A percentile compares a stretch with the other conserved stretches of the same genome.
phyloP scores from a whole-genome alignment of 202 grass and related monocot species.

The Carex arenaria region DNA sequence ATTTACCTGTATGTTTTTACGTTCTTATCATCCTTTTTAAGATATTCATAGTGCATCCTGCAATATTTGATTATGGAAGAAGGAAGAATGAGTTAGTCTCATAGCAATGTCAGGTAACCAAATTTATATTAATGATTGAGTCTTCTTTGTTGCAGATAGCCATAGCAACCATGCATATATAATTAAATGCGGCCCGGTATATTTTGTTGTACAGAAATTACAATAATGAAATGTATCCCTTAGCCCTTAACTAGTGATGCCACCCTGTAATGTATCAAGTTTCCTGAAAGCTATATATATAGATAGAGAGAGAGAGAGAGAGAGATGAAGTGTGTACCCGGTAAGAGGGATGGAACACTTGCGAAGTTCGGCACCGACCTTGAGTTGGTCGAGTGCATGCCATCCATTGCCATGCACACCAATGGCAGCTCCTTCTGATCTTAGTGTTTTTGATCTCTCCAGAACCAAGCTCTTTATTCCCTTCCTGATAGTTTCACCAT shows the following conservation, averaged over 20 bases:
- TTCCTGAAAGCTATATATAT: not conserved
- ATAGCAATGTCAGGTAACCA: not conserved
- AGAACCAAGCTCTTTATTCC: constrained; percentile 39
- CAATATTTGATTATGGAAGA: not conserved
- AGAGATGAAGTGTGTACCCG: not conserved
- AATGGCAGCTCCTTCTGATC: constrained; percentile 33
- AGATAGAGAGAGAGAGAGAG: too few species aligned
- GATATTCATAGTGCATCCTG: constrained; percentile 16
- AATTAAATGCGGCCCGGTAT: too few species aligned
- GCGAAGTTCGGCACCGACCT: constrained; percentile 27
- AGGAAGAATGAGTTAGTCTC: not conserved
- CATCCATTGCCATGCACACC: constrained; percentile 46
- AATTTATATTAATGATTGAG: not conserved
- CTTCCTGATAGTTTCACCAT: constrained; percentile 34
- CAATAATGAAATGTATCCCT: too few species aligned
- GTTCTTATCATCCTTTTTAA: not conserved
- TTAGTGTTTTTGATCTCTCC: constrained; percentile 33
- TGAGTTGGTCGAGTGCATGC: constrained; percentile 38
- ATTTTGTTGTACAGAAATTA: too few species aligned
- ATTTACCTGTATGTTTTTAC: constrained; percentile 8
- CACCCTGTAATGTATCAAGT: too few species aligned
- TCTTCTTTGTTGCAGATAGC: too few species aligned
- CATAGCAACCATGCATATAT: too few species aligned
- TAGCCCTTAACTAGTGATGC: too few species aligned
- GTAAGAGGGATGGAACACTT: constrained; percentile 15